Evolutionary conservation across 2,329 filamentous ascomycete species (phyloP), one percentile per base, ranked within the genome.

Genomic region (Ophiostoma australiae): DNA sequence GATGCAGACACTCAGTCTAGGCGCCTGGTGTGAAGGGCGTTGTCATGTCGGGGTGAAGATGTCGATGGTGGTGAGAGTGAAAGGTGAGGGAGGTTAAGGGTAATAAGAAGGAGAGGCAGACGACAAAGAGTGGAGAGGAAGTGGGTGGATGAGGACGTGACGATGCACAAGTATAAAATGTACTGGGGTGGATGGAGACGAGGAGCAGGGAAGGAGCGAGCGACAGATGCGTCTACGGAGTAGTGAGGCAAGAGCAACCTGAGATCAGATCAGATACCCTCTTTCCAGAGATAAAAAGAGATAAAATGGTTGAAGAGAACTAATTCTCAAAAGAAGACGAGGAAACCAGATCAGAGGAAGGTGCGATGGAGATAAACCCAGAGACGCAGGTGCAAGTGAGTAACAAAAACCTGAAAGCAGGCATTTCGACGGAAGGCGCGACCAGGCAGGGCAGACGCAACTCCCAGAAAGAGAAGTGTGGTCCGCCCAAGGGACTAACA

Each of bases 1-100:
- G 20, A 20, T 65, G 58, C 67, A 67, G 66, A 67, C 48, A 65
- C 69, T 71, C 65, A 71, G n/a, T 41, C 7, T 41, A 65, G 52
- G 68, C 69, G 48, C 48, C 63, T 55, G 65, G 11, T 15, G 66
- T 33, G 33, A 31, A 8, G 35, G 48, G 33, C 27, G 65, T n/a
- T 23, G 33, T 70, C 71, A 72, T 70, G 44, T 37, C 61, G 68
- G 23, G 44, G 61, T 39, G 58, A 31, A 31, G 15, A n/a, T 33
- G 61, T 55, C 20, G 39, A 33, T 10, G 33, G 15, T 5, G 39
- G 35, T 15, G 35, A 6, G 39, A 33, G 27, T 17, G 37, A 13
- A 39, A 68, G 66, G 23, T 44, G 27, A 68, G 67, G 31, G 66
- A 67, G 41, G 39, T 27, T 3, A 17, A 52, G 67, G 15, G 41